Evolutionary conservation across 371 early-diverging fungal species (phyloP).

Genomic region (Mucor lusitanicus): DNA sequence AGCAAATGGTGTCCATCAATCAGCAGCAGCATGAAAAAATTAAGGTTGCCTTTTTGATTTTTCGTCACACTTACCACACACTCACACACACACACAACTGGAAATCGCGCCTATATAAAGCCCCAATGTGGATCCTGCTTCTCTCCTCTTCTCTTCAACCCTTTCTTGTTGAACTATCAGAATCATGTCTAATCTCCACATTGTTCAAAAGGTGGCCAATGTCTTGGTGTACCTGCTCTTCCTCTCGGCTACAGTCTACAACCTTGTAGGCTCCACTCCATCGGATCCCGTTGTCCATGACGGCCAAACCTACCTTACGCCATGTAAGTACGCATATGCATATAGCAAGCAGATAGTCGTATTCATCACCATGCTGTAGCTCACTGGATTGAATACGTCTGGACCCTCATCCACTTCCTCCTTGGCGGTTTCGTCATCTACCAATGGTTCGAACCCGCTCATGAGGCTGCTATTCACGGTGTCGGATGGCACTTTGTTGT

Average conservation of each 20-base stretch:
- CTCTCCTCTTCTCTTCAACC: slow-evolving; percentile 4
- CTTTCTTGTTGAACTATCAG: neutral
- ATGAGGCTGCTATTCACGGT: slow-evolving; percentile 64
- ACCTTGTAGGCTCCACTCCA: slow-evolving; percentile 54
- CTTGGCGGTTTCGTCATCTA: slow-evolving; percentile 68
- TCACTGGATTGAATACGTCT: slow-evolving; percentile 55
- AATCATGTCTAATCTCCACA: slow-evolving; percentile 25
- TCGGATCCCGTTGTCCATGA: slow-evolving; percentile 22
- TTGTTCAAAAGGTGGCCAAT: slow-evolving; percentile 64
- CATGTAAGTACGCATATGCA: slow-evolving; percentile 55
- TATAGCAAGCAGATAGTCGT: too few relatives aligned
- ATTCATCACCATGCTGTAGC: too few relatives aligned
- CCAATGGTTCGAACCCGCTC: slow-evolving; percentile 64
- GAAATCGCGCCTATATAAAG: neutral
- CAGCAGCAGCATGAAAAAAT: neutral
- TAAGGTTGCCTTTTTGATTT: neutral
- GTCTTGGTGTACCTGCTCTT: slow-evolving; percentile 70
- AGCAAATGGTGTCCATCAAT: neutral
- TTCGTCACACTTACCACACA: slow-evolving; percentile 6
- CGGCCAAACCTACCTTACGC: slow-evolving; percentile 54
- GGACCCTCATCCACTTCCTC: slow-evolving; percentile 67
- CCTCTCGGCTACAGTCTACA: slow-evolving; percentile 63
- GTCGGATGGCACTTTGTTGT: slow-evolving; percentile 70
- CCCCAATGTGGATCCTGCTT: neutral
- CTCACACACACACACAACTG: neutral